A percentile compares a stretch with the other conserved stretches of the same genome.
These are phyloP conservation scores for Medicago arabica DNA, from an alignment of 306 rosid species.

Conservation along the genomic window DNA sequence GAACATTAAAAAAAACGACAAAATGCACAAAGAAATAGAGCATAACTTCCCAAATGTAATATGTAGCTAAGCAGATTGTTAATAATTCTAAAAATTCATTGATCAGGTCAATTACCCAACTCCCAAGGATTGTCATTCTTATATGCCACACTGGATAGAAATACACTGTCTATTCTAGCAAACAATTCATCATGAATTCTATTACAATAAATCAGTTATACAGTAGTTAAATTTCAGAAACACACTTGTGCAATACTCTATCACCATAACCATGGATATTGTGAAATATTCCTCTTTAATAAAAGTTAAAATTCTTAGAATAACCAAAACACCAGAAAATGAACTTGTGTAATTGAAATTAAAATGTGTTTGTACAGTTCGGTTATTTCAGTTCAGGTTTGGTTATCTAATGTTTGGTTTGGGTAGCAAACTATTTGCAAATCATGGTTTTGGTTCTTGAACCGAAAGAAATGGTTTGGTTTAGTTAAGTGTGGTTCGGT, in stretches of 20 bases:
- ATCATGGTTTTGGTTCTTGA: too few species aligned
- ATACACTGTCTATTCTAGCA: neutral
- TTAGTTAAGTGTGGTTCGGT: too few species aligned
- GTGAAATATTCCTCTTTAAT: slow-evolving; percentile 3
- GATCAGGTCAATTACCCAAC: slow-evolving; percentile 24
- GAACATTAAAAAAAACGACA: slow-evolving; percentile 28
- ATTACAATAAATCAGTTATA: slow-evolving; percentile 18
- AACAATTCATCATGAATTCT: slow-evolving; percentile 13
- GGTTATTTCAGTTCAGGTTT: too few species aligned
- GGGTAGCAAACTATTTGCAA: too few species aligned
- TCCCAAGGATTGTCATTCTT: neutral
- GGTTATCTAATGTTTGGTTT: too few species aligned
- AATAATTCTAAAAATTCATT: slow-evolving; percentile 14
- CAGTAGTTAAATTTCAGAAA: slow-evolving; percentile 2
- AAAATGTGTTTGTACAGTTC: too few species aligned
- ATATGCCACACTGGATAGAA: slow-evolving; percentile 13
- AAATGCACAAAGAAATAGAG: neutral
- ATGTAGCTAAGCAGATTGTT: slow-evolving; percentile 9
- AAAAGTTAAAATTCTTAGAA: slow-evolving; percentile 7
- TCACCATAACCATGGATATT: slow-evolving; percentile 21
- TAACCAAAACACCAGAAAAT: neutral
- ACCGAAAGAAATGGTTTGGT: too few species aligned
- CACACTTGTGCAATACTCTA: slow-evolving; percentile 12
- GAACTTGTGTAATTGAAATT: too few species aligned
- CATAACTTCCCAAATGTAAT: slow-evolving; percentile 6